A percentile compares a stretch with the other conserved stretches of the same genome.
Conservation (phyloP, 306 rosid genomes). For the Vigna radiata region DNA sequence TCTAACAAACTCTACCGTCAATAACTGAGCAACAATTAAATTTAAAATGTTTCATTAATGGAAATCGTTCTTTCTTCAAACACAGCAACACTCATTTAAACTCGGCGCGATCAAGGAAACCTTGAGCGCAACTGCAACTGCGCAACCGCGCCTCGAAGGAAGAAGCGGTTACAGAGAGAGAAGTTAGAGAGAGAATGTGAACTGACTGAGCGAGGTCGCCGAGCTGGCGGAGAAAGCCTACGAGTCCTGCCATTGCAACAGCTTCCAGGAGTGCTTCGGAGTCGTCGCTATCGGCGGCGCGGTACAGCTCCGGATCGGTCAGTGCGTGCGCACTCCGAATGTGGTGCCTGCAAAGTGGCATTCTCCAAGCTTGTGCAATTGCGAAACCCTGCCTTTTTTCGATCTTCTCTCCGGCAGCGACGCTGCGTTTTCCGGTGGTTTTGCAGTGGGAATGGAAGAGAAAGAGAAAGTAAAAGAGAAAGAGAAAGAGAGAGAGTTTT, state of each 20-base stretch:
- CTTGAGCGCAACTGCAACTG: background rate
- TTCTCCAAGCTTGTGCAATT: slow-evolving; percentile 27
- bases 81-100: background rate
- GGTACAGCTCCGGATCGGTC: slow-evolving; percentile 86
- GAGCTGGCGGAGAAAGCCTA: slow-evolving; percentile 94
- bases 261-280: slow-evolving; percentile 90
- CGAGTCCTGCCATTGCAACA: slow-evolving; percentile 87
- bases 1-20: slow-evolving; percentile 5
- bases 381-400: slow-evolving; percentile 36
- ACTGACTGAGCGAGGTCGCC: slow-evolving; percentile 95
- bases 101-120: background rate
- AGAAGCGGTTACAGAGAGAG: slow-evolving; percentile 8
- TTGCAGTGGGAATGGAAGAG: slow-evolving; percentile 49
- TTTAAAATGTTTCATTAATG: slow-evolving; percentile 4
- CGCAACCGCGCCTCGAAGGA: background rate
- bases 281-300: slow-evolving; percentile 86
- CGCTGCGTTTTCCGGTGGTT: slow-evolving; percentile 47
- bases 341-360: slow-evolving; percentile 86
- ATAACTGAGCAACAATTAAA: slow-evolving; percentile 9
- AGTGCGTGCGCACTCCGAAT: slow-evolving; percentile 74
- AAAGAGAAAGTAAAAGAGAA: slow-evolving; percentile 15
- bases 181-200: slow-evolving; percentile 27
- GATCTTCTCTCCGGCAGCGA: slow-evolving; percentile 46
- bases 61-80: background rate
- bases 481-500: slow-evolving; percentile 19